Percentiles rank a stretch among this genome's conserved stretches.
These are phyloP conservation scores for Beverwykella pulmonaria DNA, from an alignment of 495 filamentous ascomycete genomes.

Conservation along the genomic window DNA sequence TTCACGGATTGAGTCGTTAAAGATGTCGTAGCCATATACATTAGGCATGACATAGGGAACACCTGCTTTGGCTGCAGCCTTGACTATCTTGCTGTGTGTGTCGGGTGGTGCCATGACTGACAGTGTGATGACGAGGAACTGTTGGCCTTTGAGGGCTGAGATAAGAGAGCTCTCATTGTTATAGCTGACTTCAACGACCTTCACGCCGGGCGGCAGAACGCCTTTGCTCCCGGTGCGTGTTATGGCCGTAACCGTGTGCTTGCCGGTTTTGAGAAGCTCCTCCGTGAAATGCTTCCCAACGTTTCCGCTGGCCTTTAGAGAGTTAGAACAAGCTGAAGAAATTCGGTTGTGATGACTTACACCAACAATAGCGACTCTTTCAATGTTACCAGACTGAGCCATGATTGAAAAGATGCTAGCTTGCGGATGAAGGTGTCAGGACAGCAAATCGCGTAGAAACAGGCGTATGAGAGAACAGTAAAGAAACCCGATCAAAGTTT, in stretches of 20 bases:
- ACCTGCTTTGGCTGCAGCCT: constrained; percentile 59
- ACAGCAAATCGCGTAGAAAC: too few species aligned
- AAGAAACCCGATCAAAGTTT: too few species aligned
- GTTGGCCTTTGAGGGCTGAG: constrained; percentile 26
- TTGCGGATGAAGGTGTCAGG: too few species aligned
- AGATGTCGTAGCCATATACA: constrained; percentile 51
- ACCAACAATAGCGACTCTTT: constrained; percentile 6
- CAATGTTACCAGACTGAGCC: background rate
- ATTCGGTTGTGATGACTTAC: background rate
- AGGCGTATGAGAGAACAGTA: background rate
- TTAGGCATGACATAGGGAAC: constrained; percentile 63
- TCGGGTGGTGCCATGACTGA: constrained; percentile 42
- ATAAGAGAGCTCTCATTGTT: constrained; percentile 1
- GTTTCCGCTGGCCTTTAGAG: constrained; percentile 21
- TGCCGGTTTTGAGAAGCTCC: constrained; percentile 26
- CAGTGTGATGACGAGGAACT: constrained; percentile 52
- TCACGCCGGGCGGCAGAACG: constrained; percentile 12
- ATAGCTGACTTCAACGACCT: constrained; percentile 25
- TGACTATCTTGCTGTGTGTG: constrained; percentile 52
- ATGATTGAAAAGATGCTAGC: too few species aligned
- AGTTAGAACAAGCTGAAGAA: background rate
- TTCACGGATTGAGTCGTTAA: constrained; percentile 43
- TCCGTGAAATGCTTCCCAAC: constrained; percentile 17
- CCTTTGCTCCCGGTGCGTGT: constrained; percentile 21
- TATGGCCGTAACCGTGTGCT: constrained; percentile 28